phyloP scores from a whole-genome alignment of 106 monocot species.

The Allium cepa region DNA sequence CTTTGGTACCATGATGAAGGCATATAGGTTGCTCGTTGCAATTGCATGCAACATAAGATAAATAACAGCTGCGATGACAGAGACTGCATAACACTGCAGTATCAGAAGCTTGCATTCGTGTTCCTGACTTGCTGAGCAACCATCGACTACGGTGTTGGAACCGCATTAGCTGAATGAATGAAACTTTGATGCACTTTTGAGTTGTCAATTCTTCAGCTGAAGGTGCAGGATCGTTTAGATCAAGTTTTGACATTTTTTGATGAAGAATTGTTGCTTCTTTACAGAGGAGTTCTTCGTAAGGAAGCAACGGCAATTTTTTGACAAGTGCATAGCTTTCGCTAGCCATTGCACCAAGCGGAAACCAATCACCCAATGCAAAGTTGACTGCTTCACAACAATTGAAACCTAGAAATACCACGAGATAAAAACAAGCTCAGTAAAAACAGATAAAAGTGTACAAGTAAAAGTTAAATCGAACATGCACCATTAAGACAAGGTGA shows the following conservation, averaged over 20 bases:
- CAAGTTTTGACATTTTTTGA: slow-evolving; percentile 8
- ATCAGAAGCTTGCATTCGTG: slow-evolving; percentile 8
- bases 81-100: slow-evolving; percentile 31
- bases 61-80: slow-evolving; percentile 50
- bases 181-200: slow-evolving; percentile 26
- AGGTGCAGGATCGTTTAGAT: slow-evolving; percentile 8
- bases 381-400: slow-evolving; percentile 99
- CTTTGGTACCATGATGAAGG: slow-evolving; percentile 46
- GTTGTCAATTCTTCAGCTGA: slow-evolving; percentile 24
- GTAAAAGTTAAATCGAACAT: not conserved
- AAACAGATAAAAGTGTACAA: not conserved
- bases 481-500: not conserved
- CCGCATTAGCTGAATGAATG: slow-evolving; percentile 60
- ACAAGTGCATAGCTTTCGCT: slow-evolving; percentile 70
- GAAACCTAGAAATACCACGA: slow-evolving; percentile 44
- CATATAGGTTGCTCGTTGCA: slow-evolving; percentile 41
- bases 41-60: slow-evolving; percentile 41
- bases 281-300: slow-evolving; percentile 82
- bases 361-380: slow-evolving; percentile 94
- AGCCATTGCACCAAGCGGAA: slow-evolving; percentile 69
- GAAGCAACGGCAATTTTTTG: slow-evolving; percentile 62
- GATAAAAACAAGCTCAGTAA: not conserved
- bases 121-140: slow-evolving; percentile 37
- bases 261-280: slow-evolving; percentile 64
- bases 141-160: slow-evolving; percentile 42